Conservation (phyloP, 805 yeast species). For the Monosporozyma siamensis region DNA sequence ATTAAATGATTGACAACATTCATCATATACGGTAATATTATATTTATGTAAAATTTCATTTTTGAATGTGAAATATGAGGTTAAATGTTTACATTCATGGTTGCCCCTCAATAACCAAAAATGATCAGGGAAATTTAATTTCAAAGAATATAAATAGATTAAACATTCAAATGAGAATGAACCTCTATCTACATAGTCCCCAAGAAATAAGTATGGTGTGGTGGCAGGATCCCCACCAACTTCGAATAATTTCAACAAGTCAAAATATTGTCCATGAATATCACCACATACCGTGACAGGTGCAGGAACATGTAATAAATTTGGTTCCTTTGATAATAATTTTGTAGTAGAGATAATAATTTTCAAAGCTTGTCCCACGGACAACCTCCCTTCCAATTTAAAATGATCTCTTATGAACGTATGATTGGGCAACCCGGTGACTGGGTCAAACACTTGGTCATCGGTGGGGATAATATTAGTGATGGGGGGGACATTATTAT, state of each 20-base stretch:
- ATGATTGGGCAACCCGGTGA: slow-evolving; percentile 61
- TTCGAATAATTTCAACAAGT: slow-evolving; percentile 80
- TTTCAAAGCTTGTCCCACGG: slow-evolving; percentile 56
- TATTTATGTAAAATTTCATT: slow-evolving; percentile 85
- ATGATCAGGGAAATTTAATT: slow-evolving; percentile 62
- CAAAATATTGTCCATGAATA: slow-evolving; percentile 92
- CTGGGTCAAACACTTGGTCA: slow-evolving; percentile 47
- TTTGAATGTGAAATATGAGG: slow-evolving; percentile 89
- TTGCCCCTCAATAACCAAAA: slow-evolving; percentile 85
- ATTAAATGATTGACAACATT: slow-evolving; percentile 69
- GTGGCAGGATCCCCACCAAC: slow-evolving; percentile 80
- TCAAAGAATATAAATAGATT: slow-evolving; percentile 66
- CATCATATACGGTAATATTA: slow-evolving; percentile 53
- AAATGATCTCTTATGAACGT: slow-evolving; percentile 67
- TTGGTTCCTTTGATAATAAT: slow-evolving; percentile 62
- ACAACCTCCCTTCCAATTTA: slow-evolving; percentile 68
- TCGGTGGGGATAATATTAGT: slow-evolving; percentile 57
- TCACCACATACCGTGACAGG: slow-evolving; percentile 97
- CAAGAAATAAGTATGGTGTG: slow-evolving; percentile 76
- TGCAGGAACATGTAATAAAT: slow-evolving; percentile 70
- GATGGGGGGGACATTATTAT: slow-evolving; percentile 52
- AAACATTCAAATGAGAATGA: slow-evolving; percentile 78
- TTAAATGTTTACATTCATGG: slow-evolving; percentile 89
- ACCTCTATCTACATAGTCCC: slow-evolving; percentile 95
- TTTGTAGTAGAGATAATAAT: slow-evolving; percentile 60